These are phyloP conservation scores for Tardiomyces depauwii DNA, from an alignment of 1,139 yeast genomes.

Conservation along the genomic window DNA sequence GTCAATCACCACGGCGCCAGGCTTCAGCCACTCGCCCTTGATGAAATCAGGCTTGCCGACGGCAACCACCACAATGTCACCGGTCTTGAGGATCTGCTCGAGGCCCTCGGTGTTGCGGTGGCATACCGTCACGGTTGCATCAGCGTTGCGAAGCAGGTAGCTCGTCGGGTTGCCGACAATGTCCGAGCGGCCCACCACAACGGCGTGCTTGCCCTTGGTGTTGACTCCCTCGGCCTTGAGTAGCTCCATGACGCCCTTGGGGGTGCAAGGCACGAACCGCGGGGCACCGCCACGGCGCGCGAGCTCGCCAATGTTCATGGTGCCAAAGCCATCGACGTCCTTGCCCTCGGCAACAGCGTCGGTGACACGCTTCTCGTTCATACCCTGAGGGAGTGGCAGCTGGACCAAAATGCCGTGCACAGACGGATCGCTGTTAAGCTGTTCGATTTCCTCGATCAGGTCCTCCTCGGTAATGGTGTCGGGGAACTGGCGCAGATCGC, in stretches of 20 bases:
- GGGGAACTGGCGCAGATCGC: conserved; percentile 23
- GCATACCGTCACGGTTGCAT: conserved; percentile 78
- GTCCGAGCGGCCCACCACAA: conserved; percentile 90
- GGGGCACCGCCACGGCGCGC: conserved; percentile 84
- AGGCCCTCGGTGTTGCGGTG: conserved; percentile 69
- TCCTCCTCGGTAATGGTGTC: conserved; percentile 28
- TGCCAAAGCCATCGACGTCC: conserved; percentile 95
- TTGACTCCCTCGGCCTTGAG: conserved; percentile 54
- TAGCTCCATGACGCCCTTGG: conserved; percentile 81
- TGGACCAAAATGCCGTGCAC: conserved; percentile 90
- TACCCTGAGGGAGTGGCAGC: conserved; percentile 76
- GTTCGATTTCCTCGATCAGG: conserved; percentile 45
- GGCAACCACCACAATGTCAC: conserved; percentile 89
- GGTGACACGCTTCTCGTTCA: conserved; percentile 71
- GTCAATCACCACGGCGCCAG: conserved; percentile 80
- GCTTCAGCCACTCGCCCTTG: conserved; percentile 82
- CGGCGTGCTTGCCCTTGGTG: conserved; percentile 73
- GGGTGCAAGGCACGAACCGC: conserved; percentile 85
- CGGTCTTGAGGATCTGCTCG: conserved; percentile 47
- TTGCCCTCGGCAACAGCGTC: conserved; percentile 65
- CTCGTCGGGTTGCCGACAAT: conserved; percentile 95
- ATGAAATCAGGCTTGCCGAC: conserved; percentile 78
- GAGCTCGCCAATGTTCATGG: conserved; percentile 81
- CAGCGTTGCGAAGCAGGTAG: conserved; percentile 60
- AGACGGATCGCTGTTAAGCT: conserved; percentile 52